Evolutionary conservation across 805 yeast genomes (phyloP), one percentile per base, ranked within the genome.

Genomic region (Zygoascus ofunaensis): DNA sequence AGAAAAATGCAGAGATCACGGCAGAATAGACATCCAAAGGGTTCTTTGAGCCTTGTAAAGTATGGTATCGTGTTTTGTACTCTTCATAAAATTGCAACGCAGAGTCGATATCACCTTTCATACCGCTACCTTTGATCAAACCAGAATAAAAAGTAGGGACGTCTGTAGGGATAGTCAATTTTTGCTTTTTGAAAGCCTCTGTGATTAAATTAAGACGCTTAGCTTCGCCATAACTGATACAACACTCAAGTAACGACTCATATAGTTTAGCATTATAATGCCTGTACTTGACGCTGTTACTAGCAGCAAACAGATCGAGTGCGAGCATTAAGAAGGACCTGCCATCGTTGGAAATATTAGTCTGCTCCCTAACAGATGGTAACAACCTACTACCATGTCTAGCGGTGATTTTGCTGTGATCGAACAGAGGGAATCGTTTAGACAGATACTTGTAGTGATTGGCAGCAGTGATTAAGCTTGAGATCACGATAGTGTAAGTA

Each of bases 281-380:
- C 35, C 49, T 61, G 5, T 37, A 17, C 37, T 45, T 37, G 15
- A 49, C 53, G 5, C 55, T 40, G 32, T 49, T 55, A 32, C 59
- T 49, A 5, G 63, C 64, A 34, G 49, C 53, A 42, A 58, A 59
- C 17, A 61, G 34, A 17, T 62, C 61, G 17, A 61, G 39, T 1
- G 65, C 65, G 23, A 59, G 46, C 12, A 44, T 43, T 15, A 54
- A 44, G 35, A 55, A 56, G 8, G 48, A 45, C 19, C 41, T 46
- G 7, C 53, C 47, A 12, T 45, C 45, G 2, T 49, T 48, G 5
- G 42, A 18, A 7, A 46, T 45, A 7, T 20, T 33, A 8, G 46
- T 39, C 15, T 47, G 34, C 2, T 24, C 34, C 17, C 38, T 37
- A 34, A 42, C 50, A 30, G 45, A 38, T 7, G 50, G 40, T 23